These are phyloP conservation scores for Arabidopsis hybrid DNA, from an alignment of 441 rosid species.

Conservation along the genomic window DNA sequence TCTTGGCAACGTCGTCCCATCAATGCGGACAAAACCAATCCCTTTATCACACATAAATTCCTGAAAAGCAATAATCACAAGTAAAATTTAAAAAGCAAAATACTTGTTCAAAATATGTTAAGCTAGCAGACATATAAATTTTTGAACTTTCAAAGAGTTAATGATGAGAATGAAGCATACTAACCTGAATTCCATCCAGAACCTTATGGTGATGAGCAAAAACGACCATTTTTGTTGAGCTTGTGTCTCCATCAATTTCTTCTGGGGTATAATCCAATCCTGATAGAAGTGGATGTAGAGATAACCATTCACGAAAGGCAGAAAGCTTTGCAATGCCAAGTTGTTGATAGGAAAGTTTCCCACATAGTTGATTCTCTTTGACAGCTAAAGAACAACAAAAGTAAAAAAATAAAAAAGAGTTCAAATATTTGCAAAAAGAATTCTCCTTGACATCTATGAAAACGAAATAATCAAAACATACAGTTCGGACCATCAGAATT, in stretches of 20 bases:
- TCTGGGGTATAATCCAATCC: slow-evolving; percentile 56
- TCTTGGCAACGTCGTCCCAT: slow-evolving; percentile 87
- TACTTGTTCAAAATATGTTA: slow-evolving; percentile 17
- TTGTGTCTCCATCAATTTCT: slow-evolving; percentile 54
- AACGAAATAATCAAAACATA: slow-evolving; percentile 34
- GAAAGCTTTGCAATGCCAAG: slow-evolving; percentile 93
- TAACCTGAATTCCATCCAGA: slow-evolving; percentile 92
- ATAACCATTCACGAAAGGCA: slow-evolving; percentile 88
- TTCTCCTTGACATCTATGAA: slow-evolving; percentile 23
- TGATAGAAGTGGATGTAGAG: slow-evolving; percentile 74
- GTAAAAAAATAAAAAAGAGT: not conserved
- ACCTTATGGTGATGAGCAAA: slow-evolving; percentile 98
- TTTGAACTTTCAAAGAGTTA: slow-evolving; percentile 2
- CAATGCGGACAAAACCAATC: slow-evolving; percentile 86
- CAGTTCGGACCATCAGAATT: slow-evolving; percentile 27
- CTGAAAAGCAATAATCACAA: slow-evolving; percentile 50
- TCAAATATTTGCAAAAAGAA: slow-evolving; percentile 10
- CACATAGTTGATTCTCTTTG: slow-evolving; percentile 43
- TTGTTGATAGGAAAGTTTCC: slow-evolving; percentile 77
- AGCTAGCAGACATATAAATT: slow-evolving; percentile 4
- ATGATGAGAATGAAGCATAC: slow-evolving; percentile 37
- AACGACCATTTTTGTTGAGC: slow-evolving; percentile 78
- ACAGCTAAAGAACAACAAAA: slow-evolving; percentile 53
- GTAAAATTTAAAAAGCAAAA: slow-evolving; percentile 6
- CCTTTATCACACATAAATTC: slow-evolving; percentile 87